Evolutionary conservation across 2,329 filamentous ascomycete genomes (phyloP), one percentile per base, ranked within the genome.

Genomic region (Fusarium bulbicola): DNA sequence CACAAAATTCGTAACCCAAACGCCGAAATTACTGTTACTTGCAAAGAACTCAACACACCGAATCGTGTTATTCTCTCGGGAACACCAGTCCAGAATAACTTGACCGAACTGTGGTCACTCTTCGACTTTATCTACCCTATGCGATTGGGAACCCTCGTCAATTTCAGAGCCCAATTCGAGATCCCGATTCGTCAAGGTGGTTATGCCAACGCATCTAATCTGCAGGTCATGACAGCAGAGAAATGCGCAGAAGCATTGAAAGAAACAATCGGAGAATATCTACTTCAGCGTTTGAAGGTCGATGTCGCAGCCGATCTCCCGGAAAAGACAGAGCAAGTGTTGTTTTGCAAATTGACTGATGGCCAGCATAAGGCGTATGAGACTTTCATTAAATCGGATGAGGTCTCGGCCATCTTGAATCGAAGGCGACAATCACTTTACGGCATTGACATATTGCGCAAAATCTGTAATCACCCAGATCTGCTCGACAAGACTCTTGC

Each of bases 41-140:
- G 95, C 86, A 99, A 99, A 80, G 94, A 98, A 81, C 85, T 99
- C 16, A 92, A 93, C 39, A 99, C 96, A 1, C 89, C 93, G 1
- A 96, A 98, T 77, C 90, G 97, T 28, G 88, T 98, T 71, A 98
- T 99, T 66, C 86, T 99, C 3, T 98, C 97, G 0, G 96, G 96
- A 10, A 99, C 96, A 0, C 97, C 97, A 0, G 97, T 99, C 86
- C 97, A 99, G 81, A 99, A 99, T 81, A 98, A 98, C 72, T 84
- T 99, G 32, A 92, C 93, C 1, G 97, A 99, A 80, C 85, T 99
- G 1, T 99, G 96, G 95, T 98, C 95, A 0, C 85, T 99, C 1
- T 98, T 99, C 79, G 97, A 99, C 80, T 99, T 99, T 79, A 92
- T 98, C 64, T 98, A 95, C 70, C 96, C 97, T 0, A 98, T 98